Percentiles rank a stretch among this genome's conserved stretches.
Conservation (phyloP, 305 asterid genomes). For the Solanum hybrid region DNA sequence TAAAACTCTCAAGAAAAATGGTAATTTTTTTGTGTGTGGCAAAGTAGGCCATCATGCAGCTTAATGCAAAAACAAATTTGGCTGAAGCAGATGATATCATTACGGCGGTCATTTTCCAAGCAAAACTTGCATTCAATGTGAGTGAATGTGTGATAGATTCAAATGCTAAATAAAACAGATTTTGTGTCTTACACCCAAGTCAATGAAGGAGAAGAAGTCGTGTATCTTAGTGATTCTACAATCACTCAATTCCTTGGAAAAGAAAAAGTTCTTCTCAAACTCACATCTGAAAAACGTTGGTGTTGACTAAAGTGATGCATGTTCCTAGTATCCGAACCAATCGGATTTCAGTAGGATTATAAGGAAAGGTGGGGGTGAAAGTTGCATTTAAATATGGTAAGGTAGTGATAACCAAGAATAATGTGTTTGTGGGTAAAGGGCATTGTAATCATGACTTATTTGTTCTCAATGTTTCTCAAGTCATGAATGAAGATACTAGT, state of each 20-base stretch:
- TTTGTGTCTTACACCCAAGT: too few relatives aligned
- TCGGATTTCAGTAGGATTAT: neutral
- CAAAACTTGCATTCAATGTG: too few relatives aligned
- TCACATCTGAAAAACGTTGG: neutral
- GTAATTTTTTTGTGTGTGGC: neutral
- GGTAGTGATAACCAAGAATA: neutral
- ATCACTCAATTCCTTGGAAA: too few relatives aligned
- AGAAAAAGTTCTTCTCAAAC: neutral
- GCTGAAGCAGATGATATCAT: too few relatives aligned
- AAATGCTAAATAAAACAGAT: too few relatives aligned
- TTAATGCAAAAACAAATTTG: too few relatives aligned
- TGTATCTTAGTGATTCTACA: too few relatives aligned
- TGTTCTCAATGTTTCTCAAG: neutral
- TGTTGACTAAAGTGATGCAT: neutral
- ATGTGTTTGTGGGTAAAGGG: neutral
- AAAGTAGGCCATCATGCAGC: too few relatives aligned
- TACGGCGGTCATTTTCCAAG: too few relatives aligned
- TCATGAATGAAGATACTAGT: neutral
- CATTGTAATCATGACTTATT: neutral
- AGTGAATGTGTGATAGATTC: too few relatives aligned
- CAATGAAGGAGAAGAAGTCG: too few relatives aligned
- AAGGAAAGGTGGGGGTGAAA: neutral
- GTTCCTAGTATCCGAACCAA: neutral
- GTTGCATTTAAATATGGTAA: neutral
- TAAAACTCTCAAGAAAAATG: neutral